Percentiles rank a stretch among this genome's conserved stretches.
These are phyloP conservation scores for Spiromastix sp. DNA, from an alignment of 2,329 filamentous ascomycete genomes.

Conservation along the genomic window DNA sequence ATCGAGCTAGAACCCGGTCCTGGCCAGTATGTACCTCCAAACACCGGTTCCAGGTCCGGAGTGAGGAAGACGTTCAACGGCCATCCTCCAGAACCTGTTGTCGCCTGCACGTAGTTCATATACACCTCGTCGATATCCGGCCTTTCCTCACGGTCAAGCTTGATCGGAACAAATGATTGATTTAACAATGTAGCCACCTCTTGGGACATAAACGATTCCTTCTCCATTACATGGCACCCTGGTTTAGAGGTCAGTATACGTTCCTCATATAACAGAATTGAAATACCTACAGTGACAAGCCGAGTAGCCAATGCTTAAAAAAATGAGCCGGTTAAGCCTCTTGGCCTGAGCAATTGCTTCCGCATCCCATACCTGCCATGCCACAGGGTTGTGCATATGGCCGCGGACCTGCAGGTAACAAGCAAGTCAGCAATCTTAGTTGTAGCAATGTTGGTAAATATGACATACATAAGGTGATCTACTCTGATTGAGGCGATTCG, in stretches of 20 bases:
- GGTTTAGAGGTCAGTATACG: too few species aligned
- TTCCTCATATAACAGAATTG: too few species aligned
- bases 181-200: conserved; percentile 77
- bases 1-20: conserved; percentile 53
- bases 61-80: conserved; percentile 95
- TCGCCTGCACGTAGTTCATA: conserved; percentile 96
- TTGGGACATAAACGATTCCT: conserved; percentile 78
- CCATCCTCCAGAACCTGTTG: conserved; percentile 84
- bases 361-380: conserved; percentile 81
- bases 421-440: neutral
- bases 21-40: conserved; percentile 94
- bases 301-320: conserved; percentile 88
- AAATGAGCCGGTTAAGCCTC: conserved; percentile 76
- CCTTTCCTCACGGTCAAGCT: conserved; percentile 87
- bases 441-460: neutral
- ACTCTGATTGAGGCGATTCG: conserved; percentile 50
- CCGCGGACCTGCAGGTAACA: conserved; percentile 46
- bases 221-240: conserved; percentile 86
- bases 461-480: conserved; percentile 55
- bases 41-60: conserved; percentile 83
- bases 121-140: conserved; percentile 93
- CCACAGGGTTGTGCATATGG: conserved; percentile 71
- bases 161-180: conserved; percentile 76
- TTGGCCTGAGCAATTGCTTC: conserved; percentile 68
- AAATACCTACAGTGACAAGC: conserved; percentile 90